Evolutionary conservation across 345 rosid genomes (phyloP).

Genomic region (Murraya paniculata): DNA sequence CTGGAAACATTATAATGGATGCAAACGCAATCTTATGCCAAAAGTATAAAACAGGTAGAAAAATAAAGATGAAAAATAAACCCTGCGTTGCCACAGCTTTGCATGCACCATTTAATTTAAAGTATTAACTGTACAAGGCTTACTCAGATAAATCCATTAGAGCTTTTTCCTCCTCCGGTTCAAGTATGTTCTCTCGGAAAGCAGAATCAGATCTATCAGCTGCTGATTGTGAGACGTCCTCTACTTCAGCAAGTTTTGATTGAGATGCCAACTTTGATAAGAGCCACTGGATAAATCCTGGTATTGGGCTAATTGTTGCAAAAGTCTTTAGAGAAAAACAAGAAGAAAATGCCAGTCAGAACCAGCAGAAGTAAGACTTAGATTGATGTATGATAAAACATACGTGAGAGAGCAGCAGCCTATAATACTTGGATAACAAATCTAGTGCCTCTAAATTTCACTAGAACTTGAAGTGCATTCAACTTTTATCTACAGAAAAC

Average conservation of each 20-base stretch:
- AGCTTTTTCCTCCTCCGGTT: conserved; percentile 79
- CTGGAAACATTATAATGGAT: conserved; percentile 8
- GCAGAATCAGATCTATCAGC: conserved; percentile 43
- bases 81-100: neutral
- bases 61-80: neutral
- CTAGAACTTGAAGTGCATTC: neutral
- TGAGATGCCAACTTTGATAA: conserved; percentile 82
- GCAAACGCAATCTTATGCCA: conserved; percentile 6
- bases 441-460: neutral
- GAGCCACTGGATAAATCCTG: conserved; percentile 89
- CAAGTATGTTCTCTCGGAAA: conserved; percentile 66
- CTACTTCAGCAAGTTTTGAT: conserved; percentile 50
- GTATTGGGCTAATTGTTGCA: conserved; percentile 94
- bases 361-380: neutral
- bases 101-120: neutral
- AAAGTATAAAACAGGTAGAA: neutral
- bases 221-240: conserved; percentile 31
- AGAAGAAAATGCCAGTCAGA: conserved; percentile 11
- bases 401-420: neutral
- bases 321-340: conserved; percentile 47
- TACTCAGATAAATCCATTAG: conserved; percentile 61
- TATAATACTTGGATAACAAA: neutral
- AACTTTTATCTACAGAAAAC: neutral
- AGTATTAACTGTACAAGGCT: conserved; percentile 16
- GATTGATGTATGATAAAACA: neutral